Conservation (phyloP, 202 grass and related monocot species). For the Miscanthus sacchariflorus region DNA sequence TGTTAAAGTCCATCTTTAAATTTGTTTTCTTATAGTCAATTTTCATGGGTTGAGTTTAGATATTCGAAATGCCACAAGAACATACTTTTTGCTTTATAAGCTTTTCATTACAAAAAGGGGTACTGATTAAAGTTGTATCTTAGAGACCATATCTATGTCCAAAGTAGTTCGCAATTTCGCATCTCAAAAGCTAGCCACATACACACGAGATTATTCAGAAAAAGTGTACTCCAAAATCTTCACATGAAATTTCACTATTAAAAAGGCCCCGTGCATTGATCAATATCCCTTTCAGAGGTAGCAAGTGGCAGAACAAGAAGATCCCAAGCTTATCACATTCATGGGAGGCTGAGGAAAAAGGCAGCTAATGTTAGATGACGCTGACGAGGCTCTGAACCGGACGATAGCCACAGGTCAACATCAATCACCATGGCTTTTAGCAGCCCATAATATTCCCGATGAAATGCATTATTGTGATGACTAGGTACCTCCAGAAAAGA, state of each 20-base stretch:
- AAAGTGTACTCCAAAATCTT: too few relatives aligned
- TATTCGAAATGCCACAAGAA: background rate
- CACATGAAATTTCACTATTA: background rate
- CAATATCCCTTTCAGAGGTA: background rate
- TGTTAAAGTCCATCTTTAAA: background rate
- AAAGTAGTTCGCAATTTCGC: too few relatives aligned
- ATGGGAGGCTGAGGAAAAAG: background rate
- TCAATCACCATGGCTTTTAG: background rate
- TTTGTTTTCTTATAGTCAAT: background rate
- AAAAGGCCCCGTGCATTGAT: background rate
- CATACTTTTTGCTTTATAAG: background rate
- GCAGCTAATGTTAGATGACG: background rate
- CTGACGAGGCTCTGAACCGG: conserved; percentile 18
- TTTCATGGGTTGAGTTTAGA: background rate
- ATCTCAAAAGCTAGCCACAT: too few relatives aligned
- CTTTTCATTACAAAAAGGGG: too few relatives aligned
- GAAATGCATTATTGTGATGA: too few relatives aligned
- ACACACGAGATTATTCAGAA: too few relatives aligned
- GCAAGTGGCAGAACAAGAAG: background rate
- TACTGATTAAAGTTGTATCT: too few relatives aligned
- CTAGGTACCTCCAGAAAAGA: too few relatives aligned
- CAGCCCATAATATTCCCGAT: too few relatives aligned
- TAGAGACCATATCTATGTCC: too few relatives aligned
- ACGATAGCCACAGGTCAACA: background rate
- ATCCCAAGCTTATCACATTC: background rate